Conservation (phyloP, 2,329 filamentous ascomycete species). For the Cylindrodendrum hubeiense region DNA sequence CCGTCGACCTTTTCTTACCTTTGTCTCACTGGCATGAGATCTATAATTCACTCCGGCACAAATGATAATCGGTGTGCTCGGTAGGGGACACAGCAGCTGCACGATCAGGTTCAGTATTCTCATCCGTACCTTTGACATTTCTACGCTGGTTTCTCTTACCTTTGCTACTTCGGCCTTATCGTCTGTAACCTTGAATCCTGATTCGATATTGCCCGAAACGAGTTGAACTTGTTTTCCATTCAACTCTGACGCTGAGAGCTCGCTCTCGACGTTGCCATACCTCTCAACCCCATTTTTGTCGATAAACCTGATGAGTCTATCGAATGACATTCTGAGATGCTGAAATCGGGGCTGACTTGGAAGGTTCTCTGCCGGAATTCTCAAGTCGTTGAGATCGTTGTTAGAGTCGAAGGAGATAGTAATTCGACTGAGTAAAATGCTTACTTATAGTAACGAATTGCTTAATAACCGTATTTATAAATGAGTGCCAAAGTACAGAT, state of each 20-base stretch:
- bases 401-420: too few relatives aligned
- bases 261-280: slow-evolving; percentile 1
- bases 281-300: slow-evolving; percentile 7
- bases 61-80: slow-evolving; percentile 10
- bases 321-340: not conserved
- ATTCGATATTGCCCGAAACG: slow-evolving; percentile 6
- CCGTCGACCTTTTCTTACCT: not conserved
- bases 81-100: slow-evolving; percentile 14
- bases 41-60: slow-evolving; percentile 22
- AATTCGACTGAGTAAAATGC: too few relatives aligned
- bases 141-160: not conserved
- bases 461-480: too few relatives aligned
- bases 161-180: slow-evolving; percentile 11
- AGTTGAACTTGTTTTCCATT: slow-evolving; percentile 6
- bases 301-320: slow-evolving; percentile 5
- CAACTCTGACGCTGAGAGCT: slow-evolving; percentile 5
- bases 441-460: too few relatives aligned
- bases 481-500: too few relatives aligned
- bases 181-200: slow-evolving; percentile 10
- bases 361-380: too few relatives aligned
- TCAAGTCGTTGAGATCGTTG: too few relatives aligned
- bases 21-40: slow-evolving; percentile 18
- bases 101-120: not conserved
- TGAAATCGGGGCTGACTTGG: too few relatives aligned
- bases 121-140: too few relatives aligned